phyloP scores from a whole-genome alignment of 495 filamentous ascomycete species.

The Penicillium pulvis region DNA sequence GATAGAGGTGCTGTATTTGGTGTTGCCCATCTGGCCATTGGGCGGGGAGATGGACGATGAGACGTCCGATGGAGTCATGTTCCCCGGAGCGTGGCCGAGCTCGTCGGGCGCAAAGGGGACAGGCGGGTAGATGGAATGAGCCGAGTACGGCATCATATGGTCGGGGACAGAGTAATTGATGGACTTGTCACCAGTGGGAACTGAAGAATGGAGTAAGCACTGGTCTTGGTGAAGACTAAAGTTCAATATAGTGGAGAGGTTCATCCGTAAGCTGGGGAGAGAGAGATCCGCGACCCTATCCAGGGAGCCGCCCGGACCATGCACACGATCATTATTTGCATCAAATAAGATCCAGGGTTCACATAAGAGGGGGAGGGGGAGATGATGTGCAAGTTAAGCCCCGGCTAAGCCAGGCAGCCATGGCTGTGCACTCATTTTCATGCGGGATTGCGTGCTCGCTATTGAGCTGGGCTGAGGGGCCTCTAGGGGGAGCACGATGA shows the following conservation, averaged over 20 bases:
- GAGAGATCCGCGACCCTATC: conserved; percentile 15
- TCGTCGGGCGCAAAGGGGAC: conserved; percentile 48
- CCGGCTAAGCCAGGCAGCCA: conserved; percentile 10
- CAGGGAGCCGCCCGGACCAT: conserved; percentile 14
- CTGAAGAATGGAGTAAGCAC: conserved; percentile 32
- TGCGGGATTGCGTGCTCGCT: conserved; percentile 50
- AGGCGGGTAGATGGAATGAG: conserved; percentile 49
- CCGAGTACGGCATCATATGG: conserved; percentile 48
- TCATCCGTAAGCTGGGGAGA: conserved; percentile 4
- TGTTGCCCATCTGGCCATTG: conserved; percentile 48
- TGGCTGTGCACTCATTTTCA: conserved; percentile 34
- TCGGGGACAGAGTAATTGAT: conserved; percentile 49
- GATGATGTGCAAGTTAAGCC: conserved; percentile 21
- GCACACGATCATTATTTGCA: conserved; percentile 22
- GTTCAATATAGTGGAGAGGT: conserved; percentile 15
- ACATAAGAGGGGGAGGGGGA: conserved; percentile 8
- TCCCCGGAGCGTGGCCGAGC: conserved; percentile 40
- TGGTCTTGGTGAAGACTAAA: conserved; percentile 14
- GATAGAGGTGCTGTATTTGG: conserved; percentile 50
- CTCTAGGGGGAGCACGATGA: conserved; percentile 14
- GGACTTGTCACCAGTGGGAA: conserved; percentile 39
- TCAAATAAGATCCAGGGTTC: conserved; percentile 16
- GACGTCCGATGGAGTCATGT: conserved; percentile 48
- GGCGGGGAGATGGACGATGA: conserved; percentile 52
- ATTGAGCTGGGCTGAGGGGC: conserved; percentile 13